These are phyloP conservation scores for Talaromyces sp. DNA, from an alignment of 2,329 filamentous ascomycete genomes.

Conservation along the genomic window DNA sequence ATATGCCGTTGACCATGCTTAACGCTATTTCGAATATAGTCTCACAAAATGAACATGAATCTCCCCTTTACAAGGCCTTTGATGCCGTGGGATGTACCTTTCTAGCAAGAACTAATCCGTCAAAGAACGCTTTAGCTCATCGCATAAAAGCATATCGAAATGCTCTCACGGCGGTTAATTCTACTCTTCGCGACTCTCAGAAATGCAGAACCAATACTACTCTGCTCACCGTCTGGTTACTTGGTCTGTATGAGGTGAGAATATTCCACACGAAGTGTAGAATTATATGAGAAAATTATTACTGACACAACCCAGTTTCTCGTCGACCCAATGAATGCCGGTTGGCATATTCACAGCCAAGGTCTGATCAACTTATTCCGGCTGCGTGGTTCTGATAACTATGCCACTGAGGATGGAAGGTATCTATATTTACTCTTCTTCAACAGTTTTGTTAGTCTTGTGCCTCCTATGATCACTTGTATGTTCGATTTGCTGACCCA, in stretches of 20 bases:
- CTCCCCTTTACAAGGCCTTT: not conserved
- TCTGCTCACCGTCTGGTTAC: slow-evolving; percentile 8
- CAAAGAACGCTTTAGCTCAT: not conserved
- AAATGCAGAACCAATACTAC: slow-evolving; percentile 1
- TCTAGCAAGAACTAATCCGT: not conserved
- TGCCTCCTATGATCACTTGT: no score
- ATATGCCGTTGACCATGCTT: not conserved
- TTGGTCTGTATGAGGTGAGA: slow-evolving; percentile 13
- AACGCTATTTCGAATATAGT: not conserved
- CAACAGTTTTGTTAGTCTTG: slow-evolving; percentile 3
- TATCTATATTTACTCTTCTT: slow-evolving; percentile 6
- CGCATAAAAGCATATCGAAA: slow-evolving; percentile 8
- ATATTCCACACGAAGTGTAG: no score
- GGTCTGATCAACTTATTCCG: slow-evolving; percentile 9
- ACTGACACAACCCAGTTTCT: not conserved
- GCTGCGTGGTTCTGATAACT: slow-evolving; percentile 9
- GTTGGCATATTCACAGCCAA: slow-evolving; percentile 10
- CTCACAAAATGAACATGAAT: not conserved
- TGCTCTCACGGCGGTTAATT: slow-evolving; percentile 4
- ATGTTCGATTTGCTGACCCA: not conserved
- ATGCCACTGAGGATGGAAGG: not conserved
- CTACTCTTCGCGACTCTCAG: not conserved
- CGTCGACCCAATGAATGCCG: not conserved
- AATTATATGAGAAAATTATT: not conserved
- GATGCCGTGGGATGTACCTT: slow-evolving; percentile 10